Conservation (phyloP, 495 filamentous ascomycete genomes). For the Lophiostoma macrostomum region DNA sequence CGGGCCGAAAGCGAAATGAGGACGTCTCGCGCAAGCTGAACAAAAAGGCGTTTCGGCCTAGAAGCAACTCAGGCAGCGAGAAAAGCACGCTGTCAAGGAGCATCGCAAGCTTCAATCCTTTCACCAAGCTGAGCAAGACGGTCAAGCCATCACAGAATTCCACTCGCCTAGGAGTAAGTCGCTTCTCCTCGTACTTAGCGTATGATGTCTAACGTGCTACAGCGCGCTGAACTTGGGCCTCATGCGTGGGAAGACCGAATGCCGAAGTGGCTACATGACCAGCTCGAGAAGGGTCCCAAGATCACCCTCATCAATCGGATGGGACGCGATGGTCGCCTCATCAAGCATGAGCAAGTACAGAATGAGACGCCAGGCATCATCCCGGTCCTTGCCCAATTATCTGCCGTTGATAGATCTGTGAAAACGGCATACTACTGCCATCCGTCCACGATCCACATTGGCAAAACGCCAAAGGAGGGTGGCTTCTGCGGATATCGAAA, state of each 20-base stretch:
- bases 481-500: slow-evolving; percentile 98
- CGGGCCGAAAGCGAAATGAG: slow-evolving; percentile 7
- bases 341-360: slow-evolving; percentile 48
- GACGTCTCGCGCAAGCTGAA: slow-evolving; percentile 18
- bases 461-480: slow-evolving; percentile 75
- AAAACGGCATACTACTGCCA: slow-evolving; percentile 77
- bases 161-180: slow-evolving; percentile 15
- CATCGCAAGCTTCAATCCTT: slow-evolving; percentile 30
- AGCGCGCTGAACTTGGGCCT: slow-evolving; percentile 72
- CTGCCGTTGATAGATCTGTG: slow-evolving; percentile 62
- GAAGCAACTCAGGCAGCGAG: slow-evolving; percentile 22
- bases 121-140: slow-evolving; percentile 13
- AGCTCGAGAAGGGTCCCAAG: slow-evolving; percentile 64
- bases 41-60: slow-evolving; percentile 15
- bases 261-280: slow-evolving; percentile 71
- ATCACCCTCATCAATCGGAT: slow-evolving; percentile 56
- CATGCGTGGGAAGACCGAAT: slow-evolving; percentile 85
- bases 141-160: slow-evolving; percentile 11
- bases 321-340: slow-evolving; percentile 48
- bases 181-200: not conserved
- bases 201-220: not conserved
- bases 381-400: slow-evolving; percentile 67
- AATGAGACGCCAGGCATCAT: slow-evolving; percentile 70
- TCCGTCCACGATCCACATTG: slow-evolving; percentile 71
- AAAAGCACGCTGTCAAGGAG: slow-evolving; percentile 27